Percentiles rank a stretch among this genome's conserved stretches.
These are phyloP conservation scores for Xerocomellus intermedius DNA, from an alignment of 768 basidiomycete species.

Conservation along the genomic window DNA sequence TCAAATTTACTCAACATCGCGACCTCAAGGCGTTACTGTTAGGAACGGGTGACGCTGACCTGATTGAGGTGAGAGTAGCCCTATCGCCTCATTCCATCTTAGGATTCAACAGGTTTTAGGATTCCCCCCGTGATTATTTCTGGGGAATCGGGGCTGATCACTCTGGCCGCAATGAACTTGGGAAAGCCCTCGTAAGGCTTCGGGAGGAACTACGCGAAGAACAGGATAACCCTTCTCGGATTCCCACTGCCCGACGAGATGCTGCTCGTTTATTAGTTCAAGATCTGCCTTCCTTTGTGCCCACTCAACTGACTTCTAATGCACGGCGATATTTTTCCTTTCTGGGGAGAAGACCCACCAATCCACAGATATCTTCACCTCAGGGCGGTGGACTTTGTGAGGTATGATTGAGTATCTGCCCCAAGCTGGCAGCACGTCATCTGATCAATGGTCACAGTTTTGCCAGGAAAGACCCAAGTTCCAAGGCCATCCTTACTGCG, in stretches of 20 bases:
- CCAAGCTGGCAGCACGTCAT: neutral
- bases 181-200: conserved; percentile 65
- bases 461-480: conserved; percentile 63
- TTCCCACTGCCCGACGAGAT: conserved; percentile 30
- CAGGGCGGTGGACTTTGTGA: conserved; percentile 27
- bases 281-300: conserved; percentile 28
- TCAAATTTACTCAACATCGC: conserved; percentile 70
- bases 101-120: conserved; percentile 34
- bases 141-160: conserved; percentile 74
- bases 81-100: neutral
- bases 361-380: conserved; percentile 2
- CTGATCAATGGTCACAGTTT: conserved; percentile 25
- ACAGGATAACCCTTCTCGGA: conserved; percentile 22
- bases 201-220: conserved; percentile 50
- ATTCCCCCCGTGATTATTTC: conserved; percentile 74
- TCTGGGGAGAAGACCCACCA: neutral
- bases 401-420: conserved; percentile 16
- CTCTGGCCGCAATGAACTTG: conserved; percentile 70
- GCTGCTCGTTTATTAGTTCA: conserved; percentile 32
- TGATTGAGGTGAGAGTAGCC: conserved; percentile 57
- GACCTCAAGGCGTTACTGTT: conserved; percentile 60
- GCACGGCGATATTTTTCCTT: conserved; percentile 9
- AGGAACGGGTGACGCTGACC: conserved; percentile 60
- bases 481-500: conserved; percentile 58
- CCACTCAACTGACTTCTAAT: conserved; percentile 3